Base-by-base conservation (phyloP, 352 stramenopile genomes). In the Phytophthora tentaculata region DNA sequence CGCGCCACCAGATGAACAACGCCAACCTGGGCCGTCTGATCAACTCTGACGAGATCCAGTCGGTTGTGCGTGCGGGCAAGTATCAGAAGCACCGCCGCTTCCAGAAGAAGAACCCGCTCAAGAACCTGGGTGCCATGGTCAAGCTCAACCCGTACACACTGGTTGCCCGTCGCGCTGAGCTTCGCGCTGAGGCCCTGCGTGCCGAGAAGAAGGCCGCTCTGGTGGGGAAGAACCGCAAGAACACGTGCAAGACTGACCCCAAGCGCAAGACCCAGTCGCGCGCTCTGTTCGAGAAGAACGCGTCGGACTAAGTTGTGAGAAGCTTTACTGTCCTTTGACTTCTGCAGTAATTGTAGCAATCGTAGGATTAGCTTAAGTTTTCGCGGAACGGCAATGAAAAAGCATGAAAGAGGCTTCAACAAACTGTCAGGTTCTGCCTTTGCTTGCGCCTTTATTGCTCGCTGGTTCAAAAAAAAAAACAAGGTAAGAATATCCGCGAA, bases 11-110 rank as follows among this genome's bases (percentile, higher is more conserved):
- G 66, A 98, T 99, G 93, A 93, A 90, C 80, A 99, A 99, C 80
- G 97, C 97, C 67, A 98, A 99, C 84, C 76, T 99, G 50, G 96
- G 95, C 66, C 97, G 97, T 94, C 90, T 99, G 76, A 99, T 99
- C 71, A 99, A 99, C 95, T 99, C 96, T 39, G 97, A 99, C 76
- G 86, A 95, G 83, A 97, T 99, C 77, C 97, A 99, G 88, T 98
- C 89, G 68, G 95, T 99, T 52, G 69, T 99, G 56, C 97, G 97
- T 73, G 87, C 97, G 28, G 92, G 92, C 73, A 98, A 98, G 85
- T 93, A 96, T 74, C 74, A 87, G 64, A 93, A 91, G 77, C 81
- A 89, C 67, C 92, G 82, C 66, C 88, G 92, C 72, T 88, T 96
- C 71, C 90, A 97, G 69, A 99, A 99, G 93, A 98, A 98, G 82